Conservation (phyloP, 169 alveolate species). For the Eimeria brunetti region DNA sequence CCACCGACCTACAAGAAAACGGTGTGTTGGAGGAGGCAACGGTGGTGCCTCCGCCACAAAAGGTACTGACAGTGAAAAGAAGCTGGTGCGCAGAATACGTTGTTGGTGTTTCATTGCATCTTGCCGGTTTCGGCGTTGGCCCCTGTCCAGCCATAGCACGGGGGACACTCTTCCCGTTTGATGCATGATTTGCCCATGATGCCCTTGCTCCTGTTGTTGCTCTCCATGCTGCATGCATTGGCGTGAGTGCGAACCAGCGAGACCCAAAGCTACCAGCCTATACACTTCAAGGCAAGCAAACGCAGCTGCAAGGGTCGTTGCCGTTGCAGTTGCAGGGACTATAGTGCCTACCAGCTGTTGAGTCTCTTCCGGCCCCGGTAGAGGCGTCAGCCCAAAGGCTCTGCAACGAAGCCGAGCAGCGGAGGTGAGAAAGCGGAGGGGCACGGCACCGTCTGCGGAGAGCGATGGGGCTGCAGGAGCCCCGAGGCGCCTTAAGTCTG, state of each 20-base stretch:
- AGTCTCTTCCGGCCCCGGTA: conserved; percentile 59
- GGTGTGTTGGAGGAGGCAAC: conserved; percentile 62
- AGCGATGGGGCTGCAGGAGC: neutral
- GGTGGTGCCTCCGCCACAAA: conserved; percentile 78
- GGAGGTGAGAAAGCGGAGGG: conserved; percentile 56
- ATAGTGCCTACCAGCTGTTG: conserved; percentile 79
- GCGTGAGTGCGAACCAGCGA: neutral
- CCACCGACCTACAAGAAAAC: conserved; percentile 34
- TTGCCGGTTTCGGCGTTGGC: conserved; percentile 24
- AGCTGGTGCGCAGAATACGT: conserved; percentile 47
- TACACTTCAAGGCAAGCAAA: conserved; percentile 77
- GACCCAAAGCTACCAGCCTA: conserved; percentile 48
- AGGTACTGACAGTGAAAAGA: conserved; percentile 67
- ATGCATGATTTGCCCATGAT: neutral
- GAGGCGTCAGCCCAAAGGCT: conserved; percentile 49
- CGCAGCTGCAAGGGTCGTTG: conserved; percentile 79
- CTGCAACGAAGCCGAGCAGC: conserved; percentile 79
- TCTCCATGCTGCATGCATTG: neutral
- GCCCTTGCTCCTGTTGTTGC: conserved; percentile 40
- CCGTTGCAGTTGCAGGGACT: conserved; percentile 81
- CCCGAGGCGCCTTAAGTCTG: neutral
- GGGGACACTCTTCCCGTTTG: neutral
- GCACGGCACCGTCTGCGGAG: conserved; percentile 55
- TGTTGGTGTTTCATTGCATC: conserved; percentile 7
- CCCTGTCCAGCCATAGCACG: conserved; percentile 53